Evolutionary conservation across 2,329 filamentous ascomycete genomes (phyloP).

Genomic region (Didymella keratinophila): DNA sequence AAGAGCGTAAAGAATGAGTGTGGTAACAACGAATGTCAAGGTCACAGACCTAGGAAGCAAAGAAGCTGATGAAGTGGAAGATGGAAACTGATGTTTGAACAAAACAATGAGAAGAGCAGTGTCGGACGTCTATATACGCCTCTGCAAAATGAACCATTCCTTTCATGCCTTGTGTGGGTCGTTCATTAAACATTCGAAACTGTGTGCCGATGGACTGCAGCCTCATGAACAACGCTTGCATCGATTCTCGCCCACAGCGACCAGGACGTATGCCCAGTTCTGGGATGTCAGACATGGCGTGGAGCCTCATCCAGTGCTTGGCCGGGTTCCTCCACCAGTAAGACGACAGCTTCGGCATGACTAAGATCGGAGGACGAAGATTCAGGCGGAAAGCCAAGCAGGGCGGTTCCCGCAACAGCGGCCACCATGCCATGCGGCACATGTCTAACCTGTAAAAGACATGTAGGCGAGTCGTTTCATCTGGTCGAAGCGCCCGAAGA

Average conservation of each 20-base stretch:
- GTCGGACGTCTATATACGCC: slow-evolving; percentile 32
- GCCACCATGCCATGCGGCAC: slow-evolving; percentile 31
- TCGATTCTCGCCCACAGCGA: slow-evolving; percentile 28
- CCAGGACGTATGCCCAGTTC: slow-evolving; percentile 25
- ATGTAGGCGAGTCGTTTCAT: slow-evolving; percentile 35
- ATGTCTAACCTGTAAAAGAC: slow-evolving; percentile 22
- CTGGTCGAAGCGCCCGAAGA: slow-evolving; percentile 38
- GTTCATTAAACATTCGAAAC: slow-evolving; percentile 51
- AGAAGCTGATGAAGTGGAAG: slow-evolving; percentile 38
- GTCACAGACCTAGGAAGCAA: slow-evolving; percentile 48
- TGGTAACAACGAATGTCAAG: slow-evolving; percentile 49
- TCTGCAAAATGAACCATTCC: slow-evolving; percentile 19
- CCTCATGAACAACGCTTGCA: slow-evolving; percentile 32
- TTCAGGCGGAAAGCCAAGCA: slow-evolving; percentile 29
- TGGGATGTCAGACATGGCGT: slow-evolving; percentile 25
- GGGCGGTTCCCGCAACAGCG: slow-evolving; percentile 33
- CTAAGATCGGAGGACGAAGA: slow-evolving; percentile 27
- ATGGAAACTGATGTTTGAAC: slow-evolving; percentile 33
- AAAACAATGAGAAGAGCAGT: slow-evolving; percentile 10
- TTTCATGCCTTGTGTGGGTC: slow-evolving; percentile 35
- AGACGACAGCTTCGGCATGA: slow-evolving; percentile 11
- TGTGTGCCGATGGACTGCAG: slow-evolving; percentile 25
- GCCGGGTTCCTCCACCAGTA: slow-evolving; percentile 41
- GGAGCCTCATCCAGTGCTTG: slow-evolving; percentile 34
- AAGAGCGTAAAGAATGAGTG: slow-evolving; percentile 44